A percentile compares a stretch with the other conserved stretches of the same genome.
phyloP scores from a whole-genome alignment of 2,329 filamentous ascomycete species.

The Capronia epimyces region DNA sequence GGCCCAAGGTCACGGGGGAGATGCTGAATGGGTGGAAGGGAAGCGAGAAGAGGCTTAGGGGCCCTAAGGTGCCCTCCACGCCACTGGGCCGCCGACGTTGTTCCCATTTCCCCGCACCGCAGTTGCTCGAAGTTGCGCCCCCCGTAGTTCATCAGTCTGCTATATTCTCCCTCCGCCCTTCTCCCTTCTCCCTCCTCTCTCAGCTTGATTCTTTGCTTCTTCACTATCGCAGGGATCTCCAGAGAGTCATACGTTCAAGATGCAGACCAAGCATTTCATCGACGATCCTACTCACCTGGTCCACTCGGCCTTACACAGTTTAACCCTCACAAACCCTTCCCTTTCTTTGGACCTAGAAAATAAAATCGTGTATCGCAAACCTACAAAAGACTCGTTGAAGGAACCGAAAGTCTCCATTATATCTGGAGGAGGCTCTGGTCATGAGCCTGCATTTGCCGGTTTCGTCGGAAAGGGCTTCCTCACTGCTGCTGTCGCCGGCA shows the following conservation, averaged over 20 bases:
- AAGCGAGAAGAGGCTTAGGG: no score
- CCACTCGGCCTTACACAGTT: slow-evolving; percentile 65
- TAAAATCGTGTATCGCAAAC: slow-evolving; percentile 77
- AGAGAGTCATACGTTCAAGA: background rate
- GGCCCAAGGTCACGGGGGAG: no score
- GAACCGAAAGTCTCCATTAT: slow-evolving; percentile 68
- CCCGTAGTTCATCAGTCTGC: background rate
- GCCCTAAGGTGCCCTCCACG: background rate
- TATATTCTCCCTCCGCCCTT: background rate
- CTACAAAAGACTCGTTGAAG: slow-evolving; percentile 42
- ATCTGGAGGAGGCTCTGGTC: slow-evolving; percentile 82
- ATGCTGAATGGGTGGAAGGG: no score
- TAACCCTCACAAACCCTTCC: slow-evolving; percentile 79
- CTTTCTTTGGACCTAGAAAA: slow-evolving; percentile 70
- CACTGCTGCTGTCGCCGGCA: slow-evolving; percentile 75
- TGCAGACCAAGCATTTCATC: slow-evolving; percentile 22
- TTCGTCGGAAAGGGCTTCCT: slow-evolving; percentile 80
- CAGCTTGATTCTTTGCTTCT: no score
- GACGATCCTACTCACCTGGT: slow-evolving; percentile 59
- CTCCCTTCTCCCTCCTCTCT: background rate
- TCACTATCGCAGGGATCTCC: no score
- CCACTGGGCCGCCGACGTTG: background rate
- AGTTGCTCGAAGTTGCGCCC: background rate
- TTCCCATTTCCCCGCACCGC: background rate
- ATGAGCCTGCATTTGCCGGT: slow-evolving; percentile 80